Evolutionary conservation across 768 basidiomycete genomes (phyloP), one percentile per base, ranked within the genome.

Genomic region (Auriscalpium vulgare): DNA sequence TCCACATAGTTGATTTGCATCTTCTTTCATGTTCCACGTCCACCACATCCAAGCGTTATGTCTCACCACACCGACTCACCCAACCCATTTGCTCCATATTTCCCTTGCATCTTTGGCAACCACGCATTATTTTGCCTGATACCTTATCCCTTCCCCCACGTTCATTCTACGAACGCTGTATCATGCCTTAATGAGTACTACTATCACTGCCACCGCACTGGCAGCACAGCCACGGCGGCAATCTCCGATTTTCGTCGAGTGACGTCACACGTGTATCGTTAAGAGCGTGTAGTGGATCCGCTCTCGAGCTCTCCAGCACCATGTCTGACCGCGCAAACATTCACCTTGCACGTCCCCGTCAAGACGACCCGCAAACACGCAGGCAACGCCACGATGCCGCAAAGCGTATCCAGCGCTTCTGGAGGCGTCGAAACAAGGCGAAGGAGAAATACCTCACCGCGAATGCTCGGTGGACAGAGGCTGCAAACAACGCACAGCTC

Each of bases 331-430:
- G 29, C 29, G 29, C 29, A 29, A 29, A 4, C 29, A 29, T 29
- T 5, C 29, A 29, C 4, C 29, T 29, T 29, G 5, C 29, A 29
- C 2, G 29, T 29, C 29, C 29, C 29, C 29, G 2, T 7, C 29
- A 29, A 2, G 29, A 5, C 29, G 29, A 29, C 29, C 4, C 7
- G 29, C 29, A 29, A 29, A 29, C 29, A 29, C 29, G 29, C 29
- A 29, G 29, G 29, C 4, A 48, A 29, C 54, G 21, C 10, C 37
- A 19, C 19, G 37, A 21, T 3, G 75, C 75, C 11, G 74, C 74
- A 0, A 66, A 57, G 8, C 63, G 64, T 48, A 77, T 77, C 23
- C 77, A 76, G 56, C 69, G 66, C 11, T 51, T 67, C 9, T 79
- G 76, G 76, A 67, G 73, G 55, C 66, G 23, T 29, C 65, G 58